phyloP scores from a whole-genome alignment of 2,329 filamentous ascomycete species.

The Colletotrichum echinochloae region DNA sequence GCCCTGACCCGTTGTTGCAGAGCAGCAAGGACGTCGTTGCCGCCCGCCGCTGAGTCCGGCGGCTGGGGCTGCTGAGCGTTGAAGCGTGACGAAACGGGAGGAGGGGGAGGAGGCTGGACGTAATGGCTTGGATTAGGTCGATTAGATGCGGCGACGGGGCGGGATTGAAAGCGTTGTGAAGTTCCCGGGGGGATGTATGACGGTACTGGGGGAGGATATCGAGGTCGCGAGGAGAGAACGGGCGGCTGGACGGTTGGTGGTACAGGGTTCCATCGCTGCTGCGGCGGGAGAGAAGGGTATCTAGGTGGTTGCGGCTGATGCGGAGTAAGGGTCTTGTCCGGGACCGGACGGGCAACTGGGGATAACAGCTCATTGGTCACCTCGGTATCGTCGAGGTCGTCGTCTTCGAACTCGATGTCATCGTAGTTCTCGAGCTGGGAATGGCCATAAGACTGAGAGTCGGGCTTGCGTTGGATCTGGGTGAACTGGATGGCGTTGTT shows the following conservation, averaged over 20 bases:
- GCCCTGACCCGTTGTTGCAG: constrained; percentile 65
- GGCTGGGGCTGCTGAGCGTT: constrained; percentile 51
- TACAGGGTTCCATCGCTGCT: constrained; percentile 53
- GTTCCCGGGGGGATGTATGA: constrained; percentile 31
- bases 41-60: constrained; percentile 37
- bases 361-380: constrained; percentile 63
- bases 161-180: constrained; percentile 43
- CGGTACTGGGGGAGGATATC: constrained; percentile 34
- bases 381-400: constrained; percentile 69
- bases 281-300: constrained; percentile 27
- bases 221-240: constrained; percentile 39
- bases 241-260: constrained; percentile 16
- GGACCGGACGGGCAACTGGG: constrained; percentile 51
- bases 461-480: constrained; percentile 56
- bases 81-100: constrained; percentile 46
- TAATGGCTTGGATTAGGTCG: constrained; percentile 57
- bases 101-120: constrained; percentile 49
- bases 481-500: constrained; percentile 72
- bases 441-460: constrained; percentile 44
- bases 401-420: constrained; percentile 64
- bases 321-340: constrained; percentile 53
- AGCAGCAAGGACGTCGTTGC: constrained; percentile 55
- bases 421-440: constrained; percentile 49
- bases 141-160: constrained; percentile 45
- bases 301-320: constrained; percentile 46